phyloP scores from a whole-genome alignment of 257 asterid genomes.

The Nicotiana otophora region DNA sequence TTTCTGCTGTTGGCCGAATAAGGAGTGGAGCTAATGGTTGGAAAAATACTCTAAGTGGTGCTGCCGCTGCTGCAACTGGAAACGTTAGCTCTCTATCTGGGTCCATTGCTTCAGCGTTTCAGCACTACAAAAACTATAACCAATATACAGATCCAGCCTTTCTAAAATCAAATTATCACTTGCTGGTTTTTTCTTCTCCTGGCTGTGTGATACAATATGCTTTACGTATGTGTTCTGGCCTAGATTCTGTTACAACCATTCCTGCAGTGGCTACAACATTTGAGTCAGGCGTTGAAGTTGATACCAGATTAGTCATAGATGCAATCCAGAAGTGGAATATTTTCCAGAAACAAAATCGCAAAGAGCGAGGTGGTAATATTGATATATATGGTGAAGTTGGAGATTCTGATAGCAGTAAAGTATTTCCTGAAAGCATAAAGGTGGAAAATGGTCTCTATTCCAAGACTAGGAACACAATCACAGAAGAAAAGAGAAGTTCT shows the following conservation, averaged over 20 bases:
- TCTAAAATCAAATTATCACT: slow-evolving; percentile 39
- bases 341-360: slow-evolving; percentile 55
- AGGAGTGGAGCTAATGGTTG: slow-evolving; percentile 64
- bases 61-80: slow-evolving; percentile 83
- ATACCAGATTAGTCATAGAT: slow-evolving; percentile 51
- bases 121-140: slow-evolving; percentile 39
- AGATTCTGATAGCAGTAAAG: slow-evolving; percentile 50
- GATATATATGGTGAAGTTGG: slow-evolving; percentile 64
- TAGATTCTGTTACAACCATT: slow-evolving; percentile 28
- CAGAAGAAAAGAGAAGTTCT: slow-evolving; percentile 21
- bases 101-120: slow-evolving; percentile 63
- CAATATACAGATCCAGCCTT: slow-evolving; percentile 27
- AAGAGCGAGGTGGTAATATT: slow-evolving; percentile 45
- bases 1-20: slow-evolving; percentile 58
- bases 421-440: slow-evolving; percentile 55
- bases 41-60: slow-evolving; percentile 66
- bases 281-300: slow-evolving; percentile 40
- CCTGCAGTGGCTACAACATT: slow-evolving; percentile 27
- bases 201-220: slow-evolving; percentile 69
- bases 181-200: slow-evolving; percentile 79
- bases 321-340: slow-evolving; percentile 83
- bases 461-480: slow-evolving; percentile 18
- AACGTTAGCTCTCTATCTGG: slow-evolving; percentile 47
- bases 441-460: slow-evolving; percentile 25
- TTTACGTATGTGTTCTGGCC: slow-evolving; percentile 48